These are phyloP conservation scores for Trichoderma koningiopsis DNA, from an alignment of 2,329 filamentous ascomycete genomes.

Conservation along the genomic window DNA sequence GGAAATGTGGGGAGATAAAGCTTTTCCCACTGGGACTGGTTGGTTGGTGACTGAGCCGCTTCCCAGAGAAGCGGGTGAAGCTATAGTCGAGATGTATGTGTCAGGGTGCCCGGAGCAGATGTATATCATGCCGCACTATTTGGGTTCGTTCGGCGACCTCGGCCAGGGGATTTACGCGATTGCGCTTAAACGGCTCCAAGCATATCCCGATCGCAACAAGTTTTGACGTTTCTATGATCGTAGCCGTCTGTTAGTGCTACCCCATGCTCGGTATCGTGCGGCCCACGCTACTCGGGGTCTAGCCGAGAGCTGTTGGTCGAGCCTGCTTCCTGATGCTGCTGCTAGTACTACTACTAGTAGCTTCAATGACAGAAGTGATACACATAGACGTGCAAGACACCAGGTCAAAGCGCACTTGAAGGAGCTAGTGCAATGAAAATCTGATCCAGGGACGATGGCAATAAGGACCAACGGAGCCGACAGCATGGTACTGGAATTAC, in stretches of 20 bases:
- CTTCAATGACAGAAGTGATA: neutral
- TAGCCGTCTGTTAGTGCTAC: neutral
- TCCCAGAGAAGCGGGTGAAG: neutral
- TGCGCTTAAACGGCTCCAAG: neutral
- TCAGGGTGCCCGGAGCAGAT: neutral
- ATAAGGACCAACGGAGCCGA: slow-evolving; percentile 11
- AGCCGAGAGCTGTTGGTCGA: neutral
- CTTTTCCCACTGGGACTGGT: neutral
- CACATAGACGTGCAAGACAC: neutral
- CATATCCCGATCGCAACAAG: neutral
- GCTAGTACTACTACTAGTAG: neutral
- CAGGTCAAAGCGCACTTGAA: neutral
- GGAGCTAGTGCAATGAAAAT: neutral
- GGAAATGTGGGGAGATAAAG: neutral
- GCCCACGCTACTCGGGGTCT: neutral
- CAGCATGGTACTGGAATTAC: slow-evolving; percentile 14
- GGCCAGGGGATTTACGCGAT: neutral
- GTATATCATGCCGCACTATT: neutral
- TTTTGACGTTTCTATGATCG: neutral
- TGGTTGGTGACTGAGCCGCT: neutral
- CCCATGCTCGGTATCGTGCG: neutral
- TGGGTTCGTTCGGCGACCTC: slow-evolving; percentile 17
- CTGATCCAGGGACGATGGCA: slow-evolving; percentile 6
- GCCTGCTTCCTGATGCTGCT: neutral
- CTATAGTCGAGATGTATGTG: neutral